These are phyloP conservation scores for Stagonosporopsis rhizophila DNA, from an alignment of 2,329 filamentous ascomycete genomes.

Conservation along the genomic window DNA sequence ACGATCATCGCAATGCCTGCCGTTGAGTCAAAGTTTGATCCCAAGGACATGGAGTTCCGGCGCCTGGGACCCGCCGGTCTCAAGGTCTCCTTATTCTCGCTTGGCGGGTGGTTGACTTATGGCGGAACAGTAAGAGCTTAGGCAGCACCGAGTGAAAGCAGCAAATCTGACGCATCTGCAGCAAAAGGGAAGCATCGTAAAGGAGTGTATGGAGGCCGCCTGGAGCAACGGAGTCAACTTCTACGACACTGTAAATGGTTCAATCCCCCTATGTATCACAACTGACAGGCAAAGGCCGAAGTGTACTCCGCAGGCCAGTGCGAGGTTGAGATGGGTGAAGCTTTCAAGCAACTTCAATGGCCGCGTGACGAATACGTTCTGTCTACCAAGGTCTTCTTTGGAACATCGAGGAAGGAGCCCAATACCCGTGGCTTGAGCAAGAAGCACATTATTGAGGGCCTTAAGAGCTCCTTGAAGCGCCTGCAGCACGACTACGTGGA, in stretches of 20 bases:
- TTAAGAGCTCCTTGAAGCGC: constrained; percentile 64
- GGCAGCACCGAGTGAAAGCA: background rate
- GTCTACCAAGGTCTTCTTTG: constrained; percentile 57
- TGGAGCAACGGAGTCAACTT: constrained; percentile 61
- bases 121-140: constrained; percentile 53
- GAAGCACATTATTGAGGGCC: constrained; percentile 64
- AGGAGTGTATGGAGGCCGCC: constrained; percentile 59
- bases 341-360: constrained; percentile 57
- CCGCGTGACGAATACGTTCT: constrained; percentile 50
- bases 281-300: constrained; percentile 44
- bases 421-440: constrained; percentile 58
- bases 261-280: no score
- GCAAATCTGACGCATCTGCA: background rate
- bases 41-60: constrained; percentile 56
- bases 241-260: constrained; percentile 49
- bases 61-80: constrained; percentile 49
- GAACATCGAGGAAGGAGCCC: constrained; percentile 65
- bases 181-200: constrained; percentile 52
- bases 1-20: constrained; percentile 37
- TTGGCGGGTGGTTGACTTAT: constrained; percentile 56
- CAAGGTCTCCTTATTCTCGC: constrained; percentile 60
- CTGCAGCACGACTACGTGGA: constrained; percentile 72
- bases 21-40: constrained; percentile 57
- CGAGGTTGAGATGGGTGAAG: constrained; percentile 65
- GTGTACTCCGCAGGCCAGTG: constrained; percentile 66